phyloP scores from a whole-genome alignment of 352 stramenopile genomes.

The Blastocystis sp. region DNA sequence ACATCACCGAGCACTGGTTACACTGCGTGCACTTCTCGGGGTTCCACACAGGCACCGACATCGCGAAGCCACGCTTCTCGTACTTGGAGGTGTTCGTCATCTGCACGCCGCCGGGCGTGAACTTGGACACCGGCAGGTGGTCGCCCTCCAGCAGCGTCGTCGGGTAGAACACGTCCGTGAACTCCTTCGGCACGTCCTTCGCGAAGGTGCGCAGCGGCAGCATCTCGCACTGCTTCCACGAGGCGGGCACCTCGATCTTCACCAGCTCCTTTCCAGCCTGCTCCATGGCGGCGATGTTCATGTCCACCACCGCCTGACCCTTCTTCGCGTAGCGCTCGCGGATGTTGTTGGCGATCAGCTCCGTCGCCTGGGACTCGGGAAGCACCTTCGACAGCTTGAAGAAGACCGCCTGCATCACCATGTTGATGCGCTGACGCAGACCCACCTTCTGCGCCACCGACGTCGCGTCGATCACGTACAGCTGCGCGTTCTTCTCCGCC shows the following conservation, averaged over 20 bases:
- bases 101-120: slow-evolving; percentile 64
- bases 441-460: slow-evolving; percentile 60
- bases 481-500: no score
- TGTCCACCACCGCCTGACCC: slow-evolving; percentile 15
- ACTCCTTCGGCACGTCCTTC: slow-evolving; percentile 61
- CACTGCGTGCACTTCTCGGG: slow-evolving; percentile 64
- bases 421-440: slow-evolving; percentile 64
- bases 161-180: slow-evolving; percentile 60
- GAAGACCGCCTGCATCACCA: slow-evolving; percentile 63
- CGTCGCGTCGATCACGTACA: slow-evolving; percentile 34
- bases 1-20: slow-evolving; percentile 66
- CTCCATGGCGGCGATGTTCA: slow-evolving; percentile 39
- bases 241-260: slow-evolving; percentile 60
- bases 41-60: slow-evolving; percentile 61
- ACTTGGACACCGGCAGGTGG: slow-evolving; percentile 63
- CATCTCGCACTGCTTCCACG: slow-evolving; percentile 59
- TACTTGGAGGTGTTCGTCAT: slow-evolving; percentile 61
- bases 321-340: no score
- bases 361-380: no score
- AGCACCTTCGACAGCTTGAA: no score
- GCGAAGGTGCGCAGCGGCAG: slow-evolving; percentile 60
- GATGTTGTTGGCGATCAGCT: no score
- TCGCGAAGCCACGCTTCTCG: no score
- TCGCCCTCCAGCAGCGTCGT: slow-evolving; percentile 62
- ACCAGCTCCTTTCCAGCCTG: neutral